A percentile compares a stretch with the other conserved stretches of the same genome.
Conservation (phyloP, 805 yeast genomes). For the Wickerhamomyces xylosicus region DNA sequence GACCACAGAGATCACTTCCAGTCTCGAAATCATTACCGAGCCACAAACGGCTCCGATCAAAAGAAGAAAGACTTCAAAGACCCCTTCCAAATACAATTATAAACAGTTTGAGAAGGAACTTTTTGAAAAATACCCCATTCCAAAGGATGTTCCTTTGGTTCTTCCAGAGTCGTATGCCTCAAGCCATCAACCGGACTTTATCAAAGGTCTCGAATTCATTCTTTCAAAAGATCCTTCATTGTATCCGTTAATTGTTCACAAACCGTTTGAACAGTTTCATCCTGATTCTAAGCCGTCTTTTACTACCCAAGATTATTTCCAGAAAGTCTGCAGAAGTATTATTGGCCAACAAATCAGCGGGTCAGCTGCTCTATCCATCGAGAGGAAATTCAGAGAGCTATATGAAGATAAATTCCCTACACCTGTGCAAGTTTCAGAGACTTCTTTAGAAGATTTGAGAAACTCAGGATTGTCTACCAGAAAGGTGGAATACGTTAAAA, state of each 20-base stretch:
- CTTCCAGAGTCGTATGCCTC: conserved; percentile 18
- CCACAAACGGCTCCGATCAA: no score
- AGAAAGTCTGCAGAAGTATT: conserved; percentile 35
- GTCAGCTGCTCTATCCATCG: conserved; percentile 64
- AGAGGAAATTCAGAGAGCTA: conserved; percentile 30
- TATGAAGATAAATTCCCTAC: conserved; percentile 25
- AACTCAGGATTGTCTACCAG: conserved; percentile 58
- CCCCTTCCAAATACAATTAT: conserved; percentile 6
- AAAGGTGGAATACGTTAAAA: conserved; percentile 53
- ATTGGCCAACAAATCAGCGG: conserved; percentile 75
- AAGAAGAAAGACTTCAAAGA: conserved; percentile 7
- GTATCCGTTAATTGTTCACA: conserved; percentile 14
- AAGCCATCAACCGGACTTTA: conserved; percentile 23
- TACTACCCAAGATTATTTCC: conserved; percentile 26
- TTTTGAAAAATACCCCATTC: conserved; percentile 6
- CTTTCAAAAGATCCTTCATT: conserved; percentile 28
- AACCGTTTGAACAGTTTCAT: conserved; percentile 21
- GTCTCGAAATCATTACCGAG: background rate
- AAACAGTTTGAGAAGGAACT: conserved; percentile 8
- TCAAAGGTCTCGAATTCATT: conserved; percentile 23
- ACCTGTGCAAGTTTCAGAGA: conserved; percentile 34
- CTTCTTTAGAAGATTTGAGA: conserved; percentile 38
- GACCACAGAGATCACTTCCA: conserved; percentile 3
- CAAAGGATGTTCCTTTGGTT: conserved; percentile 5
- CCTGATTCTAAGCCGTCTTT: conserved; percentile 6